Evolutionary conservation across 371 early-diverging fungal genomes (phyloP), one percentile per base, ranked within the genome.

Genomic region (Rhizopus arrhizus): DNA sequence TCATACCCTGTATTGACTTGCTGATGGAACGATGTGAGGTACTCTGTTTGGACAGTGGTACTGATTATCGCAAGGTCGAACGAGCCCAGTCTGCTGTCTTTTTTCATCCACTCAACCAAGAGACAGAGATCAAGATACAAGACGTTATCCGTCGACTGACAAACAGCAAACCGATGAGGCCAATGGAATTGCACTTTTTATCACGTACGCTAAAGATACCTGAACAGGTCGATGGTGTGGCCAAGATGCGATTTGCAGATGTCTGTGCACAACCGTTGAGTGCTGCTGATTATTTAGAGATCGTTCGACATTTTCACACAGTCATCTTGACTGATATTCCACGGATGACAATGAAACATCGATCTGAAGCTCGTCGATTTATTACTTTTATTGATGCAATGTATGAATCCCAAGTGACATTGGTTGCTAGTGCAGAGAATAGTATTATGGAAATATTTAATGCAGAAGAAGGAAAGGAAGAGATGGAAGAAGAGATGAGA

Each of bases 301-400:
- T 98, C 40, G 85, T 88, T 31, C 78, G 77, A 53, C 67, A 77
- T 28, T 92, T 91, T 69, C 81, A 89, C 42, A 87, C 88, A 0
- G 59, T 98, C 29, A 70, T 98, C 4, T 63, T 98, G 35, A 89
- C 90, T 2, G 88, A 90, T 62, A 90, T 98, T 34, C 97, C 97
- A 1, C 77, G 81, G n/a, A 89, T 97, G 90, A 81, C 80, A 3
- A 78, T 86, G 70, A 78, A 81, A 38, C 86, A 91, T 65, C 83
- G 94, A 6, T 90, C 93, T 58, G 94, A 95, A 68, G 93, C 95
- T 1, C 83, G 97, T 3, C 85, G 97, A 31, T 92, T 97, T 59
- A 98, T 98, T 59, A 97, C 96, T 0, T 73, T 98, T 35, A 83
- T 98, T 53, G 98, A 98, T 72, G 89, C 95, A 11, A 70, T 95